Conservation (phyloP, 2,329 filamentous ascomycete genomes). For the Microcyclosporella mali region DNA sequence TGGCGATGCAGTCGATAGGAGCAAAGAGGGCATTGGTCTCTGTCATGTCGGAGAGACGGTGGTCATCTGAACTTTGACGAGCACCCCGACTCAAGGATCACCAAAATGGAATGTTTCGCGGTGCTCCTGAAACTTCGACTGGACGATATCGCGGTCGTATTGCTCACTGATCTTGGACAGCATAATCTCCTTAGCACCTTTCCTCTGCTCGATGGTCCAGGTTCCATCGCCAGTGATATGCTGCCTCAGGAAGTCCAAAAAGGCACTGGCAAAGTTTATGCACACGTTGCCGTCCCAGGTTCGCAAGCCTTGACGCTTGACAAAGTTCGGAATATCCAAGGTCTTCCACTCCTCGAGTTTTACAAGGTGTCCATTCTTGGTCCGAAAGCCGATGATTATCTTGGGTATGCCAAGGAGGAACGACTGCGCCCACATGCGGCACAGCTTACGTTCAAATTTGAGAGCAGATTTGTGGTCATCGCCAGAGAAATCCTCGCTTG, state of each 20-base stretch:
- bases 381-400: constrained; percentile 84
- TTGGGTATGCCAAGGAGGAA: constrained; percentile 89
- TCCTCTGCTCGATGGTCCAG: constrained; percentile 68
- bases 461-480: constrained; percentile 60
- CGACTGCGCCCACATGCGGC: constrained; percentile 91
- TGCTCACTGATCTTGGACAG: constrained; percentile 55
- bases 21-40: constrained; percentile 31
- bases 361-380: constrained; percentile 62
- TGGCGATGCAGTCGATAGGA: constrained; percentile 30
- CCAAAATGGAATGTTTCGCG: constrained; percentile 6
- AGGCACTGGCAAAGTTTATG: constrained; percentile 77
- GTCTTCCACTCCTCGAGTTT: constrained; percentile 75
- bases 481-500: constrained; percentile 43
- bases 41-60: constrained; percentile 47
- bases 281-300: constrained; percentile 90
- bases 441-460: constrained; percentile 79
- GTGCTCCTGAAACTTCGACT: constrained; percentile 8
- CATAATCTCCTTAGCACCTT: constrained; percentile 60
- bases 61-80: constrained; percentile 26
- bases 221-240: constrained; percentile 60
- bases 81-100: no score
- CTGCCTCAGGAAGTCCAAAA: constrained; percentile 52
- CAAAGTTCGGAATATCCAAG: constrained; percentile 66
- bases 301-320: constrained; percentile 58
- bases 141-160: constrained; percentile 13